Conservation (phyloP, 306 rosid species). For the Quercus ilex region DNA sequence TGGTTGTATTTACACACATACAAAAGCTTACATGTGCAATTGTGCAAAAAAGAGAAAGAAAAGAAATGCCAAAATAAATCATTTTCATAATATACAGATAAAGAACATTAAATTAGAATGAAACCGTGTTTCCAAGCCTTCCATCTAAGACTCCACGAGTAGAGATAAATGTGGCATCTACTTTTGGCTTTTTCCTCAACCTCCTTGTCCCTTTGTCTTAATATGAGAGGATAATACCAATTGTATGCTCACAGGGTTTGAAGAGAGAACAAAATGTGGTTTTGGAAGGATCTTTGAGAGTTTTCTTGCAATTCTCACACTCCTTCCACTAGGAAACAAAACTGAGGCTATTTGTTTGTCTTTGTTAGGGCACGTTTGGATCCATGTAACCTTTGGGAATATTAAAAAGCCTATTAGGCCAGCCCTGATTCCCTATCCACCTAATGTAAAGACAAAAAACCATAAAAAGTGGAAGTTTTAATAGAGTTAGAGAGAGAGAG, state of each 20-base stretch:
- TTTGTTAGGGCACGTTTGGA: conserved; percentile 65
- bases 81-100: too few relatives aligned
- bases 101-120: background rate
- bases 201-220: conserved; percentile 52
- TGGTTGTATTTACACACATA: background rate
- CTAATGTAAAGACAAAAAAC: conserved; percentile 44
- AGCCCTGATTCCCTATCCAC: conserved; percentile 62
- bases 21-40: background rate
- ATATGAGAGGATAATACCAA: conserved; percentile 50
- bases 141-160: conserved; percentile 42
- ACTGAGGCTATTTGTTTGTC: conserved; percentile 47
- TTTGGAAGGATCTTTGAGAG: conserved; percentile 39
- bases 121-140: conserved; percentile 21
- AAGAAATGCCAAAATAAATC: background rate
- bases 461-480: conserved; percentile 20
- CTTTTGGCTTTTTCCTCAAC: conserved; percentile 46
- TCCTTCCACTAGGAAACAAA: conserved; percentile 51
- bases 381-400: conserved; percentile 44
- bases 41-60: background rate
- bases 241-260: conserved; percentile 44
- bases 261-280: conserved; percentile 39
- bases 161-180: conserved; percentile 45
- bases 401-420: conserved; percentile 29
- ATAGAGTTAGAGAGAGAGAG: background rate
- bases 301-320: conserved; percentile 40